These are phyloP conservation scores for Daldinia childiae DNA, from an alignment of 495 filamentous ascomycete species.

Conservation along the genomic window DNA sequence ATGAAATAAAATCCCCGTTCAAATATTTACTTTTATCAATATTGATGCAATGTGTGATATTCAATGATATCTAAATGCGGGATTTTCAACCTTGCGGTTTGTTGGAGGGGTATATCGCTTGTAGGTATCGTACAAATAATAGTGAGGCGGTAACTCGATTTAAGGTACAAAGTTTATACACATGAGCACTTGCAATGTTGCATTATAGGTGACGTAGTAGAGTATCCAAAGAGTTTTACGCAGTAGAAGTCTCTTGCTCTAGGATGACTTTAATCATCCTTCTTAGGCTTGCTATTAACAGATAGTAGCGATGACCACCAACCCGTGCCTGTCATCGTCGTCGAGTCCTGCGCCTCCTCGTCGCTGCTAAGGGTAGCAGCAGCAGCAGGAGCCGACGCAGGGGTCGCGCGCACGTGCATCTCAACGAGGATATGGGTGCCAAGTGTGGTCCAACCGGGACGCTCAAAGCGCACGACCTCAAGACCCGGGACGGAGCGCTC, in stretches of 20 bases:
- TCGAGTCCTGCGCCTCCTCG: slow-evolving; percentile 10
- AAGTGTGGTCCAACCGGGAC: slow-evolving; percentile 70
- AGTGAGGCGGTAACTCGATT: background rate
- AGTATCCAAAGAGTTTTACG: background rate
- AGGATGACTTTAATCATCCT: slow-evolving; percentile 1
- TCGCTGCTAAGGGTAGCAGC: background rate
- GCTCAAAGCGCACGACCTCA: slow-evolving; percentile 74
- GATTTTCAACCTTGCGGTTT: background rate
- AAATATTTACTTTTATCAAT: background rate
- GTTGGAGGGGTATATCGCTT: background rate
- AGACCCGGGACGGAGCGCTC: slow-evolving; percentile 73
- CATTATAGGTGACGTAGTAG: background rate
- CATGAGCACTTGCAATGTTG: background rate
- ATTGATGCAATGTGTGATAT: background rate
- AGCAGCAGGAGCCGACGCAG: background rate
- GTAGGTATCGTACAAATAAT: background rate
- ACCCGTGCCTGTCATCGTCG: slow-evolving; percentile 16
- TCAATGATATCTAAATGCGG: background rate
- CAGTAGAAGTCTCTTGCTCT: background rate
- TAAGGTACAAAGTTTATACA: slow-evolving; percentile 1
- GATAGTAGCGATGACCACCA: slow-evolving; percentile 30
- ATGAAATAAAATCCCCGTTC: slow-evolving; percentile 44
- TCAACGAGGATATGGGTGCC: slow-evolving; percentile 68
- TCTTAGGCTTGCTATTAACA: slow-evolving; percentile 31
- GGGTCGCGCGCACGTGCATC: slow-evolving; percentile 47